phyloP scores from a whole-genome alignment of 495 filamentous ascomycete species.

The Hypoxylon subgilvum region DNA sequence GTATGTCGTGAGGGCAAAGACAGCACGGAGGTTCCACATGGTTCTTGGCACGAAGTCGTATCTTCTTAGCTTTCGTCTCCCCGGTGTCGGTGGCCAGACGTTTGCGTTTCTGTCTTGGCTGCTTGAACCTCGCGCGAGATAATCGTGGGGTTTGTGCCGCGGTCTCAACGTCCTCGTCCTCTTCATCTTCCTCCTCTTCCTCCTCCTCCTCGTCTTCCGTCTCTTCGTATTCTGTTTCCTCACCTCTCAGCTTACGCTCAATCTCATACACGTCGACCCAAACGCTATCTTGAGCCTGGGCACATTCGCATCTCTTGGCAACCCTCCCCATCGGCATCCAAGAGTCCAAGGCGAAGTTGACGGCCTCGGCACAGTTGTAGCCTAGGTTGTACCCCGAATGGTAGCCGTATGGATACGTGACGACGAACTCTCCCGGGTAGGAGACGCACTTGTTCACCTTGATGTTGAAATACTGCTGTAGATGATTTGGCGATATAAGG shows the following conservation, averaged over 20 bases:
- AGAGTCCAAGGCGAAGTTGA: constrained; percentile 94
- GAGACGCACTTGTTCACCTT: constrained; percentile 96
- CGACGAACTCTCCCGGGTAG: constrained; percentile 96
- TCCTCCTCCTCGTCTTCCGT: constrained; percentile 79
- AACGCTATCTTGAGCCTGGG: constrained; percentile 83
- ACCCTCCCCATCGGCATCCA: constrained; percentile 95
- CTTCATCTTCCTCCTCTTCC: constrained; percentile 71
- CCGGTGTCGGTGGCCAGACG: constrained; percentile 45
- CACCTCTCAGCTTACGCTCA: constrained; percentile 89
- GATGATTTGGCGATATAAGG: constrained; percentile 87
- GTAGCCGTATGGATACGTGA: constrained; percentile 98
- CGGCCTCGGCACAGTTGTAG: constrained; percentile 98
- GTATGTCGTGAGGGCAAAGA: constrained; percentile 90
- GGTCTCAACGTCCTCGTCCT: constrained; percentile 48
- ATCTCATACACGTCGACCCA: constrained; percentile 97
- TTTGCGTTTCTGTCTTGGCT: constrained; percentile 65
- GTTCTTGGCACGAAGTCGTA: constrained; percentile 70
- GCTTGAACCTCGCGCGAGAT: constrained; percentile 54
- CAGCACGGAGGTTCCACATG: constrained; percentile 84
- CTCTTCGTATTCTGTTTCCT: constrained; percentile 89
- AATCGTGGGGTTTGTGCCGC: constrained; percentile 78
- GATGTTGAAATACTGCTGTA: constrained; percentile 88
- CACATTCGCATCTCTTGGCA: constrained; percentile 97
- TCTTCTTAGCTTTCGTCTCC: constrained; percentile 71
- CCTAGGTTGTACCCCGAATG: constrained; percentile 98